Base-by-base conservation (phyloP, 2,329 filamentous ascomycete genomes). In the Neonectria hederae region DNA sequence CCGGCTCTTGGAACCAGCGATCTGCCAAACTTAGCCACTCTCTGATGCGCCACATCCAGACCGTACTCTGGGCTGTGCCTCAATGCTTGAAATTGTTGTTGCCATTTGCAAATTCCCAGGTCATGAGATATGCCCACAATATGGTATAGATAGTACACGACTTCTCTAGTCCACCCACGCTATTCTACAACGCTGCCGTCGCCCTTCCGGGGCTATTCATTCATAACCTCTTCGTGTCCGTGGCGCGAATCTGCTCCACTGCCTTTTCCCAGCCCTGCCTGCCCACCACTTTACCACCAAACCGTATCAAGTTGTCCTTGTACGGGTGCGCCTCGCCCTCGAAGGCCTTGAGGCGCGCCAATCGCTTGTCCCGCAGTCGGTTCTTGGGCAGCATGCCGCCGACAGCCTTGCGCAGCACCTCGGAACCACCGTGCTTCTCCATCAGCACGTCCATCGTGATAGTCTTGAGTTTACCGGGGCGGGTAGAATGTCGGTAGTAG, bases 331-430 rank as follows among this genome's bases (percentile, higher is more conserved):
- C 89, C 42, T 88, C 84, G n/a, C 95, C 94, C 82, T 99, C 97
- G 79, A 97, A 99, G 6, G 92, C 94, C 87, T 98, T 99, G 77
- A 99, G 82, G 72, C 96, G 86, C 40, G 90, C 93, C 82, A 99
- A 82, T 69, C 97, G 83, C 83, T 93, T 92, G 78, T 97, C 94
- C 74, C 95, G 85, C 76, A 99, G 82, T 75, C 94, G 84, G 82
- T 99, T 99, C 87, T 99, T 99, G 58, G 96, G 96, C 80, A 99
- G 81, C 96, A 99, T 99, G 53, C 97, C 97, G 76, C 92, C 91
- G 43, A 99, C 97, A 1, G 97, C 96, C 79, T 94, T 92, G 75
- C 93, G 86, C 77, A 99, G 81, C 40, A 99, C 90, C 85, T 99
- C 96, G 40, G 91, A 90, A 54, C 96, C 96, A 69, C 96, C 96